Evolutionary conservation across 2,329 filamentous ascomycete genomes (phyloP).

Genomic region (Trichoderma guizhouense): DNA sequence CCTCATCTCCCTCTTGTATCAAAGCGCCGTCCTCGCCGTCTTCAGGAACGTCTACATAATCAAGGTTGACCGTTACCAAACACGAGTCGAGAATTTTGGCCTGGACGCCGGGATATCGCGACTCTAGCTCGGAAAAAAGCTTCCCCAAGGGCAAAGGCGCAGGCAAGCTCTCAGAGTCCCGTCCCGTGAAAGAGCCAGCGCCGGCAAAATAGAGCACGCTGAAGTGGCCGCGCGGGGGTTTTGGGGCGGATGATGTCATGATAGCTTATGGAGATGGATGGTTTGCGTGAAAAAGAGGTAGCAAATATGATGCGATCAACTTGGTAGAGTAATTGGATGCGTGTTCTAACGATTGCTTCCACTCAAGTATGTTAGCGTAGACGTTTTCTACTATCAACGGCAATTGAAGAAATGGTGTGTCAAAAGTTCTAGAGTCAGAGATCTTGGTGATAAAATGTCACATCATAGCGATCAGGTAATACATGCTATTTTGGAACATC

Average conservation of each 20-base stretch:
- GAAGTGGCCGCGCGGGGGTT: constrained; percentile 63
- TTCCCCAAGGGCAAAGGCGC: constrained; percentile 62
- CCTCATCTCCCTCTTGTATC: constrained; percentile 74
- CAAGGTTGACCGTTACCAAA: constrained; percentile 74
- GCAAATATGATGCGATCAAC: neutral
- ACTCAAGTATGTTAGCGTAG: constrained; percentile 9
- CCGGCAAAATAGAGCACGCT: constrained; percentile 79
- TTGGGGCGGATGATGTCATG: constrained; percentile 39
- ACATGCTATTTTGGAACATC: constrained; percentile 56
- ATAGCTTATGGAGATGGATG: neutral
- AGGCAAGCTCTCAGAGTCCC: constrained; percentile 60
- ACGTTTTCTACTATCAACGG: neutral
- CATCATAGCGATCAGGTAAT: constrained; percentile 58
- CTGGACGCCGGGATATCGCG: constrained; percentile 66
- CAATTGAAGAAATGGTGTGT: neutral
- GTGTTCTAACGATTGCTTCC: neutral
- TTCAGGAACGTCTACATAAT: constrained; percentile 70
- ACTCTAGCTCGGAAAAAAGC: constrained; percentile 67
- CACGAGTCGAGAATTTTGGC: constrained; percentile 67
- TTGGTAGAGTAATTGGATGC: neutral
- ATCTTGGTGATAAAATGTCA: constrained; percentile 66
- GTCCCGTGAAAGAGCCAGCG: constrained; percentile 68
- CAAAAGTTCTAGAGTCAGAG: constrained; percentile 51
- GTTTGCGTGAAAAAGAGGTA: neutral
- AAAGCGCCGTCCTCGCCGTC: constrained; percentile 35